Evolutionary conservation across 2,329 filamentous ascomycete genomes (phyloP), one percentile per base, ranked within the genome.

Genomic region (Plenodomus biglobosus): DNA sequence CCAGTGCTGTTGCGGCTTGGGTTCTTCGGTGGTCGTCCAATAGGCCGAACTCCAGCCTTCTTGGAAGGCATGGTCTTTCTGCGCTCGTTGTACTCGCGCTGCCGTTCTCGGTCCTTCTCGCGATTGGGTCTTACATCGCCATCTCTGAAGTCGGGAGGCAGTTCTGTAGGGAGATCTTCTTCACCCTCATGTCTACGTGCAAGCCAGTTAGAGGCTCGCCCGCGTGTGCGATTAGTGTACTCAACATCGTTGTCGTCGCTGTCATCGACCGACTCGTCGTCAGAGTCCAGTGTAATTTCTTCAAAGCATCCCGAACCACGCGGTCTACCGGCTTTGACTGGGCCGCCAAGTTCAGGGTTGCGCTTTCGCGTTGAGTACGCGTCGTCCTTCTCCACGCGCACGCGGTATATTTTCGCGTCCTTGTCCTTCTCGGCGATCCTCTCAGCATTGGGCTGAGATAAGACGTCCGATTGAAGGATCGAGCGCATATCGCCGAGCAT

Each of bases 281-380:
- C 75, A 1, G 74, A 75, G 21, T 74, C 76, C 27, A 78, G 65
- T 11, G 72, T 73, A 17, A 78, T 69, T 44, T 78, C 76, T 57
- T 78, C 76, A 43, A 73, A 78, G 17, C 72, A 54, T 16, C 38
- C 49, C 6, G 57, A 52, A 10, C 57, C 56, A 11, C 53, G 56
- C 41, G 62, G 55, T 41, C 53, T 58, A 15, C 59, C 59, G 42
- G 59, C 44, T 51, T 64, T 60, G 30, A 45, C 58, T 46, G 49
- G 62, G 43, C 56, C 67, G 34, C 64, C 49, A 18, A 38, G 44
- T 19, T 62, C 64, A 13, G 40, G 43, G 35, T 66, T 63, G 3
- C 68, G 59, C 42, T 59, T 65, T 38, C 63, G 58, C 4, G 63
- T 57, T n/a, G 64, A 66, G 40, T 73, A 75, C 3, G 68, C 68